These are phyloP conservation scores for Coemansia sp. DNA, from an alignment of 192 early-diverging fungal species.

Conservation along the genomic window DNA sequence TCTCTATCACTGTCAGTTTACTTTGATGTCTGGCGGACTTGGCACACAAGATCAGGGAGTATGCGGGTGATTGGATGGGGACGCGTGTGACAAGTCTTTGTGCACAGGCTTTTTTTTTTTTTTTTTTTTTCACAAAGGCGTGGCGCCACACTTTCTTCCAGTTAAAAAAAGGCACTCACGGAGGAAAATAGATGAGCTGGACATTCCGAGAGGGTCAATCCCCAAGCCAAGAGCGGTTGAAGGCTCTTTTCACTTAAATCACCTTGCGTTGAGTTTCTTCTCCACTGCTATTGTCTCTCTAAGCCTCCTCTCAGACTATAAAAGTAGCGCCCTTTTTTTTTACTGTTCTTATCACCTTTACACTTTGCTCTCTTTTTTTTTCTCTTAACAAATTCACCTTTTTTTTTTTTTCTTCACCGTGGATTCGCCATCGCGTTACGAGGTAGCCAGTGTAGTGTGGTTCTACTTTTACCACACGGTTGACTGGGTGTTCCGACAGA, in stretches of 20 bases:
- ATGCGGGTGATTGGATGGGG: no score
- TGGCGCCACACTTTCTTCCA: no score
- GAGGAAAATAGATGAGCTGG: neutral
- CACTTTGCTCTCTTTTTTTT: neutral
- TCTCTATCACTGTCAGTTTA: neutral
- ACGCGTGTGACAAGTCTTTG: no score
- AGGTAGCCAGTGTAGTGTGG: constrained; percentile 44
- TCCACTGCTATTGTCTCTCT: neutral
- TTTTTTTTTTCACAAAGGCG: no score
- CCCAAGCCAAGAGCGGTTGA: no score
- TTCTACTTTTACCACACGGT: constrained; percentile 47
- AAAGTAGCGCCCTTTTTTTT: neutral
- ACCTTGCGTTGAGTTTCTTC: neutral
- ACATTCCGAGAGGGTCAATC: neutral
- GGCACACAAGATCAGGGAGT: no score
- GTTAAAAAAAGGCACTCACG: neutral
- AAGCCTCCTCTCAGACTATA: no score
- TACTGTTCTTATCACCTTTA: neutral
- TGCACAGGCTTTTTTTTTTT: no score
- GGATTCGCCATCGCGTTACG: constrained; percentile 43
- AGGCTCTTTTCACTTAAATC: neutral
- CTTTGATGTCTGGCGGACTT: neutral
- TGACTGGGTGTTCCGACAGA: constrained; percentile 39
- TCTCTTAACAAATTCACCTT: neutral
- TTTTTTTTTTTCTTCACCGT: constrained; percentile 8